These are phyloP conservation scores for Gynochthodes officinalis DNA, from an alignment of 257 asterid genomes.

Conservation along the genomic window DNA sequence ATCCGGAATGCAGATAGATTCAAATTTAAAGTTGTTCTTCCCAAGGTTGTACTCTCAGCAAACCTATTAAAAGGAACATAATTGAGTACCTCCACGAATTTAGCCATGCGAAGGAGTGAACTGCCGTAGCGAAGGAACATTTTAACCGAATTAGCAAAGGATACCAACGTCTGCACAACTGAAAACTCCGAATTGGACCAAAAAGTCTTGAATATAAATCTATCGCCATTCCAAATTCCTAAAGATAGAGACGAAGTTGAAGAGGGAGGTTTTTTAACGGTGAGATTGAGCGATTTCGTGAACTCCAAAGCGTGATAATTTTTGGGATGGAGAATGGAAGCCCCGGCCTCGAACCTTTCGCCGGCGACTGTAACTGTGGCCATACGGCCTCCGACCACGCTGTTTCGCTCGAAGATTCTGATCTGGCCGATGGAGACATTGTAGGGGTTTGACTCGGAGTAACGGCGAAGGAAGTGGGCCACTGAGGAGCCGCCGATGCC, in stretches of 20 bases:
- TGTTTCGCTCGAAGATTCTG: constrained; percentile 63
- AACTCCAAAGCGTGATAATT: constrained; percentile 69
- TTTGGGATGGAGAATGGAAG: constrained; percentile 85
- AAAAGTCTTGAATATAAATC: constrained; percentile 66
- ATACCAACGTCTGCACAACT: constrained; percentile 45
- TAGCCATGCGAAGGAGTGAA: constrained; percentile 68
- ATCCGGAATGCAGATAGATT: neutral
- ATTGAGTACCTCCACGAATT: constrained; percentile 60
- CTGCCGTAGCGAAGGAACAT: constrained; percentile 64
- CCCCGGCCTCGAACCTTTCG: constrained; percentile 94
- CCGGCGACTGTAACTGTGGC: constrained; percentile 79
- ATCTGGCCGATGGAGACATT: constrained; percentile 32
- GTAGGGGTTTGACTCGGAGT: constrained; percentile 42
- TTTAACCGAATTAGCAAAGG: constrained; percentile 54
- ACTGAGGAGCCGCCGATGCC: constrained; percentile 98
- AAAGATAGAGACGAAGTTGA: constrained; percentile 41
- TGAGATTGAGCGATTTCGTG: constrained; percentile 49
- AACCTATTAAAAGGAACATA: neutral
- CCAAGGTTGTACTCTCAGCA: neutral
- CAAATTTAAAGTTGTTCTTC: neutral
- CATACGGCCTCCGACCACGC: constrained; percentile 84
- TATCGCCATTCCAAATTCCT: constrained; percentile 79
- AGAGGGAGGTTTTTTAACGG: constrained; percentile 31
- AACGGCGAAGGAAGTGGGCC: constrained; percentile 87
- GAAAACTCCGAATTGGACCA: constrained; percentile 43